Evolutionary conservation across 1,284 basidiomycete genomes (phyloP).

Genomic region (Pholiota adiposa): DNA sequence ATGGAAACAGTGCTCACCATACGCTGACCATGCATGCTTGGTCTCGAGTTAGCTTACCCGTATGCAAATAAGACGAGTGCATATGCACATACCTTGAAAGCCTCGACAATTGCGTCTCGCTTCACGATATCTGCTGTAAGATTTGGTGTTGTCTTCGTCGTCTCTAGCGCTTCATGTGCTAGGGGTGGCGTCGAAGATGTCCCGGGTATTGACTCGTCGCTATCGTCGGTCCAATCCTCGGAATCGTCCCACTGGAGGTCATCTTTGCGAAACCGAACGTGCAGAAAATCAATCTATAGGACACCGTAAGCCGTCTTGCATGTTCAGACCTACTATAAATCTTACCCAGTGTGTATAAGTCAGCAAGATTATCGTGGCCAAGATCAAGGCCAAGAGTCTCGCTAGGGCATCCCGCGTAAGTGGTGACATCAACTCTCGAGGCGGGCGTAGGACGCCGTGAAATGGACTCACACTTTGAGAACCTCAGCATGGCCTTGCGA

Average conservation of each 20-base stretch:
- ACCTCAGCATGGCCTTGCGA: background rate
- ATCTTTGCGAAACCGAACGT: background rate
- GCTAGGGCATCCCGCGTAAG: background rate
- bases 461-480: background rate
- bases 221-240: background rate
- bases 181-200: background rate
- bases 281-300: background rate
- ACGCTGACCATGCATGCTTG: constrained; percentile 81
- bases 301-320: background rate
- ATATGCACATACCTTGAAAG: constrained; percentile 72
- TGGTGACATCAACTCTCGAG: too few species aligned
- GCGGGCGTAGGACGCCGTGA: background rate
- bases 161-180: background rate
- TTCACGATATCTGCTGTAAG: constrained; percentile 63
- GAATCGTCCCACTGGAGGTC: background rate
- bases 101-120: constrained; percentile 71
- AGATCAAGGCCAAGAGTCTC: background rate
- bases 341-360: background rate
- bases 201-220: background rate
- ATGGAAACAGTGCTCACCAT: constrained; percentile 49
- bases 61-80: background rate
- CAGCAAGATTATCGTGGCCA: background rate
- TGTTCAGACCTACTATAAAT: background rate
- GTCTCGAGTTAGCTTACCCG: background rate
- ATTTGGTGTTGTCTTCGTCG: background rate